A percentile compares a stretch with the other conserved stretches of the same genome.
These are phyloP conservation scores for Cladosporium velox DNA, from an alignment of 2,329 filamentous ascomycete species.

Conservation along the genomic window DNA sequence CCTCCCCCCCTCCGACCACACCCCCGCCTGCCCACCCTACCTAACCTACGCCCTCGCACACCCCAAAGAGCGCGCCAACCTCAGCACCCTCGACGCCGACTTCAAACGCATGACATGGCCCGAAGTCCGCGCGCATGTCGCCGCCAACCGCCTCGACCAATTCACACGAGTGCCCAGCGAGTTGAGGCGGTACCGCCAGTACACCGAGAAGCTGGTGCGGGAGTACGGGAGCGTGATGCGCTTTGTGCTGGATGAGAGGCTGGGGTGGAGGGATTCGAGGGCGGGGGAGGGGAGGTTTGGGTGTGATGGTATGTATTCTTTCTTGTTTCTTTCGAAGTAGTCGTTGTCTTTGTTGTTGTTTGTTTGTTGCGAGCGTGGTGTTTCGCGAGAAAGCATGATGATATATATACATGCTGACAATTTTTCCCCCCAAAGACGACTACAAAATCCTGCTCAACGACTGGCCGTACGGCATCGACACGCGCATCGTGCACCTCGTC, in stretches of 20 bases:
- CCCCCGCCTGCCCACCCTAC: conserved; percentile 69
- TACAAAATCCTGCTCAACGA: conserved; percentile 82
- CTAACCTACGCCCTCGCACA: conserved; percentile 57
- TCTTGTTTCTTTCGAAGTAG: conserved; percentile 26
- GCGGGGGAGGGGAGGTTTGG: conserved; percentile 48
- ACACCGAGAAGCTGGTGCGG: conserved; percentile 62
- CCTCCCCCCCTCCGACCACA: conserved; percentile 63
- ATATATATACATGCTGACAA: not conserved
- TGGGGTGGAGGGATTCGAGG: conserved; percentile 64
- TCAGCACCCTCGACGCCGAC: conserved; percentile 68
- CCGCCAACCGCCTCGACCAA: conserved; percentile 67
- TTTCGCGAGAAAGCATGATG: not conserved
- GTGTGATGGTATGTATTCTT: conserved; percentile 36
- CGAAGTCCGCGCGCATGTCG: conserved; percentile 64
- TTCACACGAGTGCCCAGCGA: conserved; percentile 79
- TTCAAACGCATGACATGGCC: conserved; percentile 70
- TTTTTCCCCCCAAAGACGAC: conserved; percentile 50
- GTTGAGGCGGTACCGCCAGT: conserved; percentile 75
- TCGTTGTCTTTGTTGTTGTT: conserved; percentile 24
- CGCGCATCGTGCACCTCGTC: conserved; percentile 77
- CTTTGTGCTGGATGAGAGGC: conserved; percentile 70
- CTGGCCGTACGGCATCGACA: conserved; percentile 88
- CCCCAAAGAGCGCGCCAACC: conserved; percentile 68
- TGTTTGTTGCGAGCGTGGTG: not conserved
- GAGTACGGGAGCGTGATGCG: conserved; percentile 75